Evolutionary conservation across 495 filamentous ascomycete genomes (phyloP).

Genomic region (Lepraria neglecta): DNA sequence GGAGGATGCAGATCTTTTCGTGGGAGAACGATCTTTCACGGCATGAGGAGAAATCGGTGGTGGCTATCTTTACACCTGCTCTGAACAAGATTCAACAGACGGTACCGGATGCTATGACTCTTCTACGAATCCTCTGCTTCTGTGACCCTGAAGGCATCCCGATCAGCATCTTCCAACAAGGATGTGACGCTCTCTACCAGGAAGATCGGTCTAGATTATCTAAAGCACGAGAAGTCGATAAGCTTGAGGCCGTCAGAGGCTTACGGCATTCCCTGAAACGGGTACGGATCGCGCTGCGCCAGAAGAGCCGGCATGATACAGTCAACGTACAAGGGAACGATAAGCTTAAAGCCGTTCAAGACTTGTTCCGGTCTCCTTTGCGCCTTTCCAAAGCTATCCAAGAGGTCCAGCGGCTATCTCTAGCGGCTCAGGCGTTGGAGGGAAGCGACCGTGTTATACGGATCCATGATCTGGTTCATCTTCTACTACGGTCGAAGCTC

Average conservation of each 20-base stretch:
- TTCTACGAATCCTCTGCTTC: conserved; percentile 14
- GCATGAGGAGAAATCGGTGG: conserved; percentile 21
- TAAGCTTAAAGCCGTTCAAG: conserved; percentile 2
- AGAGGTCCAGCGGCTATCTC: conserved; percentile 16
- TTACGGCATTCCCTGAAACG: no score
- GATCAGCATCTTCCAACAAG: conserved; percentile 17
- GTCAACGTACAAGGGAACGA: not conserved
- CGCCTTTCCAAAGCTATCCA: conserved; percentile 15
- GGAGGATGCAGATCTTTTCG: conserved; percentile 8
- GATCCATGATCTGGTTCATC: conserved; percentile 16
- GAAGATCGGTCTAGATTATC: not conserved
- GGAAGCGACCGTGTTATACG: not conserved
- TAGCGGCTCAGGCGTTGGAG: conserved; percentile 6
- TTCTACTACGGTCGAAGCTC: conserved; percentile 14
- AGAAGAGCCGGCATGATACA: conserved; percentile 5
- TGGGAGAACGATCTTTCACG: conserved; percentile 21
- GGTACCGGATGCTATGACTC: conserved; percentile 10
- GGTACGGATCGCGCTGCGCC: not conserved
- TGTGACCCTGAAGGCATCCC: conserved; percentile 16
- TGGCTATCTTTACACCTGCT: conserved; percentile 12
- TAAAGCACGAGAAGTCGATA: not conserved
- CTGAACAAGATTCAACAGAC: not conserved
- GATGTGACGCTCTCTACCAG: conserved; percentile 13
- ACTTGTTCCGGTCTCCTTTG: conserved; percentile 9
- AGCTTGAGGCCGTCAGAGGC: conserved; percentile 2